Percentiles rank a stretch among this genome's conserved stretches.
Evolutionary conservation across 148 eudicot genomes (phyloP).

Genomic region (Nepenthes mirabilis): DNA sequence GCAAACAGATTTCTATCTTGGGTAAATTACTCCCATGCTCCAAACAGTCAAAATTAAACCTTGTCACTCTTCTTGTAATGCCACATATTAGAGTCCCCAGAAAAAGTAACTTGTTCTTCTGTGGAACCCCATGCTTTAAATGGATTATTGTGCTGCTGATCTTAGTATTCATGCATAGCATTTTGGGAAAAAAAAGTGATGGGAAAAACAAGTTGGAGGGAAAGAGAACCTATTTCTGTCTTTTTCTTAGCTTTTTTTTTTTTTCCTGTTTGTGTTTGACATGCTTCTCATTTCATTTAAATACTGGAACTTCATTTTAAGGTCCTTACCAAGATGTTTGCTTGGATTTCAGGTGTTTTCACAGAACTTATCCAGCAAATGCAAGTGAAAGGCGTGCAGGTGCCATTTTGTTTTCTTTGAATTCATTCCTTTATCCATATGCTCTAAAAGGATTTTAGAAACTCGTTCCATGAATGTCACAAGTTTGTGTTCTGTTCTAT

Average conservation of each 20-base stretch:
- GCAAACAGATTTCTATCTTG: too few relatives aligned
- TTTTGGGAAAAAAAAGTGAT: not conserved
- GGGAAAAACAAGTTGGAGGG: not conserved
- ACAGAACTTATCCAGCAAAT: conserved; percentile 97
- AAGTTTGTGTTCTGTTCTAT: too few relatives aligned
- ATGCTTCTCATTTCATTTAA: not conserved
- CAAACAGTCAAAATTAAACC: too few relatives aligned
- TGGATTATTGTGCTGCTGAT: too few relatives aligned
- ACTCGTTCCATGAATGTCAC: not conserved
- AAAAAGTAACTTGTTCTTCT: too few relatives aligned
- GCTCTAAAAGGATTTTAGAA: not conserved
- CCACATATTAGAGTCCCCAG: too few relatives aligned
- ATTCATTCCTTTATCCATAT: not conserved
- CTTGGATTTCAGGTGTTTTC: conserved; percentile 72
- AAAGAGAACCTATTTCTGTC: not conserved
- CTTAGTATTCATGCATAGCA: too few relatives aligned
- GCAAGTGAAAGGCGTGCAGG: conserved; percentile 99
- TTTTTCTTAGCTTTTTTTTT: not conserved
- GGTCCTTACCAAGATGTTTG: conserved; percentile 1
- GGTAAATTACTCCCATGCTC: too few relatives aligned
- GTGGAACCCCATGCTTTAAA: too few relatives aligned
- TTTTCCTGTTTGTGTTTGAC: not conserved
- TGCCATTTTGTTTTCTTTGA: not conserved
- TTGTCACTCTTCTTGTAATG: too few relatives aligned
- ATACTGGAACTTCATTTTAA: not conserved